These are phyloP conservation scores for Diaporthe amygdali DNA, from an alignment of 2,329 filamentous ascomycete genomes.

Conservation along the genomic window DNA sequence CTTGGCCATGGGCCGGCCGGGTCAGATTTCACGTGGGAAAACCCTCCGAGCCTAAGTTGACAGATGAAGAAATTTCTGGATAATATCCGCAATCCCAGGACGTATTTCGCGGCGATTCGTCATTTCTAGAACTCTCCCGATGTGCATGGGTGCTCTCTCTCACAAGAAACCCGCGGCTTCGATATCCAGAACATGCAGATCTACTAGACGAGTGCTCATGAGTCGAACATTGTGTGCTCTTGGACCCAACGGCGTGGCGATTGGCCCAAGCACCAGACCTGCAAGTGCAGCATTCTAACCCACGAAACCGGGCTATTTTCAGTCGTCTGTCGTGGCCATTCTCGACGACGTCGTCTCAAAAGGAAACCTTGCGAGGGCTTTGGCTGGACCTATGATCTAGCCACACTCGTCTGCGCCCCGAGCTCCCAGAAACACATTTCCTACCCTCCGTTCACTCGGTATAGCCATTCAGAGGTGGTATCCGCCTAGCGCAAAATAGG, in stretches of 20 bases:
- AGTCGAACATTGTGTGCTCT: background rate
- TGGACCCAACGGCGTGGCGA: background rate
- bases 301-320: background rate
- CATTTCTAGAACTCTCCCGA: background rate
- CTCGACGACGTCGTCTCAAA: background rate
- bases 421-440: conserved; percentile 7
- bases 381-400: conserved; percentile 1
- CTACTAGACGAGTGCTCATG: background rate
- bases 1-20: background rate
- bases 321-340: background rate
- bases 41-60: background rate
- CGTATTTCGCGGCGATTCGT: background rate
- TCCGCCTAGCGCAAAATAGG: background rate
- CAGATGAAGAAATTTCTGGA: background rate
- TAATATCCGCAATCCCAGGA: conserved; percentile 9
- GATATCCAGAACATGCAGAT: background rate
- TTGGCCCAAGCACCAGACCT: background rate
- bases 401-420: conserved; percentile 7
- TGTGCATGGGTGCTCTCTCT: background rate
- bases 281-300: background rate
- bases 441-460: background rate
- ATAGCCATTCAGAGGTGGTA: background rate
- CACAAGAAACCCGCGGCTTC: background rate
- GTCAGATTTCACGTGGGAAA: background rate
- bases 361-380: background rate